Evolutionary conservation across 331 rosid species (phyloP).

Genomic region (Cydonia oblonga): DNA sequence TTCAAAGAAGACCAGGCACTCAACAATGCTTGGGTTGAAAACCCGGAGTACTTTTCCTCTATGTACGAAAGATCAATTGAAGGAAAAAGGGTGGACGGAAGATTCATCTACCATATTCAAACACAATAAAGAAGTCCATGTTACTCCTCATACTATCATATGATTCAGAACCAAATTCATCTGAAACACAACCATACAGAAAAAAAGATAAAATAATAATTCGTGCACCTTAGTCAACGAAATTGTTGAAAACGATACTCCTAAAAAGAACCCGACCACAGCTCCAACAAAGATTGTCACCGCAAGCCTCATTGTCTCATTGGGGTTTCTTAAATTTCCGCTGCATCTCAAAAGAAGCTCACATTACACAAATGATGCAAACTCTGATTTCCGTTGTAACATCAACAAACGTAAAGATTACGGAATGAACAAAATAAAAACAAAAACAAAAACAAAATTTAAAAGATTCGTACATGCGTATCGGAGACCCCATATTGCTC

Average conservation of each 20-base stretch:
- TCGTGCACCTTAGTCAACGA: slow-evolving; percentile 51
- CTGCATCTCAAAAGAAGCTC: slow-evolving; percentile 25
- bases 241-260: slow-evolving; percentile 62
- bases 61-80: slow-evolving; percentile 61
- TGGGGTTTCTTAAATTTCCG: slow-evolving; percentile 37
- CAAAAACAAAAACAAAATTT: neutral
- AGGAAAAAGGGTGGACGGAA: slow-evolving; percentile 67
- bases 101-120: slow-evolving; percentile 41
- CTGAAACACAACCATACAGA: neutral
- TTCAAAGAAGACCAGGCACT: slow-evolving; percentile 56
- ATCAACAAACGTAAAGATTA: neutral
- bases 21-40: slow-evolving; percentile 40
- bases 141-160: neutral
- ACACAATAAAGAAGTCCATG: neutral
- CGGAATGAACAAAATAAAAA: neutral
- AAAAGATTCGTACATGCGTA: slow-evolving; percentile 33
- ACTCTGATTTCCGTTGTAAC: neutral
- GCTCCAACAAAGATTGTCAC: slow-evolving; percentile 43
- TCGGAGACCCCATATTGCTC: slow-evolving; percentile 30
- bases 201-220: neutral
- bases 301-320: slow-evolving; percentile 50
- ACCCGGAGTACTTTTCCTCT: slow-evolving; percentile 59
- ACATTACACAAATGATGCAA: neutral
- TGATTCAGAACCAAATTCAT: neutral
- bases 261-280: slow-evolving; percentile 65